Base-by-base conservation (phyloP, 768 basidiomycete genomes). In the Mycena venus region DNA sequence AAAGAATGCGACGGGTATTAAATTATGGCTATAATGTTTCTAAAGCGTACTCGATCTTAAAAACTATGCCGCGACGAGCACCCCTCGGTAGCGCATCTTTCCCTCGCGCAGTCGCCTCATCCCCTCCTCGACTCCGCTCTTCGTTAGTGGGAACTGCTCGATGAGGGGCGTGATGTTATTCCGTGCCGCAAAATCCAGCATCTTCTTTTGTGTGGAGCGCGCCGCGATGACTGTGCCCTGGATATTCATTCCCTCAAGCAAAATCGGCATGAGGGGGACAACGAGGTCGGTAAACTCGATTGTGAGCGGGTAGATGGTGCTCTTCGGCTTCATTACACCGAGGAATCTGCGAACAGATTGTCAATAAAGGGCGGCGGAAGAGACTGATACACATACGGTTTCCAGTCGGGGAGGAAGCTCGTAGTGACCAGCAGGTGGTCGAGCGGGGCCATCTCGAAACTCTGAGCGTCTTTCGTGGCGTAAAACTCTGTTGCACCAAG, bases 171-270 rank as follows among this genome's bases (percentile, higher is more conserved):
- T 64, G 49, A 84, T 76, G 0, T 61, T 61, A 42, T 85, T 79
- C 44, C 76, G 15, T 12, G 81, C 85, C 0, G 82, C 83, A 21
- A 85, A 85, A 27, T 74, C 76, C 31, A 85, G 65, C 82, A 84
- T 85, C 70, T 80, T 17, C n/a, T 42, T 29, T 34, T 25, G 38
- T 4, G 47, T 70, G 17, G 69, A 63, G 36, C 68, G 68, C 29
- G 21, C n/a, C 38, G 55, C 59, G 63, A 75, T 44, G 7, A 75
- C 72, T 4, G 82, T 25, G 2, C 82, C 80, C 2, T 60, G 58
- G 1, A 2, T 34, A 38, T 77, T n/a, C n/a, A 83, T 1, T 27
- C 21, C 44, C 25, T 15, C 8, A 15, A 42, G 3, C 1, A 76
- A 31, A 21, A 47, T 15, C 8, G 44, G 19, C 8, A 47, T 3